Conservation (phyloP, 768 basidiomycete genomes). For the Lactarius trivialis region DNA sequence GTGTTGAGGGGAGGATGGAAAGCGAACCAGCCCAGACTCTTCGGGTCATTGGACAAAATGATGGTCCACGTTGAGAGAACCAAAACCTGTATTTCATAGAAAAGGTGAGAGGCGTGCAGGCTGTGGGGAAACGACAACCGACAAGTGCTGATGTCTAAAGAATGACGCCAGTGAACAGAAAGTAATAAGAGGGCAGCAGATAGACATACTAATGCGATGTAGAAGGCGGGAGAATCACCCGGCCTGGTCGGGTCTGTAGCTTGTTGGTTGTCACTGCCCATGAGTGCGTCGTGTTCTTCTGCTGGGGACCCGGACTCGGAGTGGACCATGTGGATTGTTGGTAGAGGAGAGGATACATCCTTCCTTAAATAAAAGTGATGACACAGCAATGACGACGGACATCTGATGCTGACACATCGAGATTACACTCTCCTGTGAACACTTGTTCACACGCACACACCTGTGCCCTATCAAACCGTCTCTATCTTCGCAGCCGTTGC, state of each 20-base stretch:
- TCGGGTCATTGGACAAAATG: constrained; percentile 42
- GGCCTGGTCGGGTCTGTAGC: constrained; percentile 34
- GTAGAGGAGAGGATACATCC: neutral
- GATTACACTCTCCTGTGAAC: neutral
- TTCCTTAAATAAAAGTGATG: neutral
- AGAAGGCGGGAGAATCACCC: constrained; percentile 34
- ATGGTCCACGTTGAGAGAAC: constrained; percentile 38
- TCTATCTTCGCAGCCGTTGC: too few relatives aligned
- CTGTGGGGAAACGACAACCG: neutral
- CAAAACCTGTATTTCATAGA: constrained; percentile 8
- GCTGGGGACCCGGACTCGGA: neutral
- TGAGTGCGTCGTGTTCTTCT: constrained; percentile 13
- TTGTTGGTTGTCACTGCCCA: constrained; percentile 22
- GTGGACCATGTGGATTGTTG: neutral
- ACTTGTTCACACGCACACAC: neutral
- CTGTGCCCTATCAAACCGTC: too few relatives aligned
- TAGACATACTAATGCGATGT: constrained; percentile 35
- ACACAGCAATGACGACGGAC: neutral
- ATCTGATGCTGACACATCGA: neutral
- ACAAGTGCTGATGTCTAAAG: constrained; percentile 18
- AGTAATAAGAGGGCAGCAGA: neutral
- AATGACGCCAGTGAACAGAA: constrained; percentile 1
- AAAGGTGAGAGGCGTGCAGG: neutral
- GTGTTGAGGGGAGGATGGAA: constrained; percentile 61
- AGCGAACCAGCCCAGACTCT: constrained; percentile 51